phyloP scores from a whole-genome alignment of 169 alveolate species.

The Plasmodium fragile region DNA sequence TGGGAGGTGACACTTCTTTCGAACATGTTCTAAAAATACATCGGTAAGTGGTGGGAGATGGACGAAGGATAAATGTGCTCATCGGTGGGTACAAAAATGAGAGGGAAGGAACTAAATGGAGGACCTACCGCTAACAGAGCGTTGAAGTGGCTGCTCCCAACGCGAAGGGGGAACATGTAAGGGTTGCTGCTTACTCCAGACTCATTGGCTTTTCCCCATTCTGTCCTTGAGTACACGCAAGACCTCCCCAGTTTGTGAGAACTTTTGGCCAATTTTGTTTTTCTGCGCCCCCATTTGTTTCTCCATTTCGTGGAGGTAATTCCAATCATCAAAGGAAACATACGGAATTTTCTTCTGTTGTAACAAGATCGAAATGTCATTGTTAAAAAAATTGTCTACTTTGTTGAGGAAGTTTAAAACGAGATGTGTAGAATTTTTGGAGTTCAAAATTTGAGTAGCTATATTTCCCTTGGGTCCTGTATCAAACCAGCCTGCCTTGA shows the following conservation, averaged over 20 bases:
- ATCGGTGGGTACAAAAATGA: neutral
- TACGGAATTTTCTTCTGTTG: conserved; percentile 19
- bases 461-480: conserved; percentile 68
- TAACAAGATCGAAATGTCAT: conserved; percentile 44
- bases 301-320: conserved; percentile 35
- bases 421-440: conserved; percentile 5
- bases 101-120: neutral
- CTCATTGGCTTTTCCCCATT: neutral
- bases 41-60: neutral
- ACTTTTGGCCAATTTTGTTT: conserved; percentile 24
- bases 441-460: conserved; percentile 44
- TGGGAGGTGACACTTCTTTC: neutral
- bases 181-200: neutral
- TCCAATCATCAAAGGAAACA: conserved; percentile 47
- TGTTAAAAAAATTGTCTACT: conserved; percentile 19
- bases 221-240: conserved; percentile 12
- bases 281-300: neutral
- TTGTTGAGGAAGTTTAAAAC: conserved; percentile 55
- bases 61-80: neutral
- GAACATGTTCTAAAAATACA: neutral
- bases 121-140: neutral
- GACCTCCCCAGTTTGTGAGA: neutral
- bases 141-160: neutral
- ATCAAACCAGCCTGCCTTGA: conserved; percentile 67
- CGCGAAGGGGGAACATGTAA: neutral